Evolutionary conservation across 352 stramenopile species (phyloP).

Genomic region (Lagenidium giganteum): DNA sequence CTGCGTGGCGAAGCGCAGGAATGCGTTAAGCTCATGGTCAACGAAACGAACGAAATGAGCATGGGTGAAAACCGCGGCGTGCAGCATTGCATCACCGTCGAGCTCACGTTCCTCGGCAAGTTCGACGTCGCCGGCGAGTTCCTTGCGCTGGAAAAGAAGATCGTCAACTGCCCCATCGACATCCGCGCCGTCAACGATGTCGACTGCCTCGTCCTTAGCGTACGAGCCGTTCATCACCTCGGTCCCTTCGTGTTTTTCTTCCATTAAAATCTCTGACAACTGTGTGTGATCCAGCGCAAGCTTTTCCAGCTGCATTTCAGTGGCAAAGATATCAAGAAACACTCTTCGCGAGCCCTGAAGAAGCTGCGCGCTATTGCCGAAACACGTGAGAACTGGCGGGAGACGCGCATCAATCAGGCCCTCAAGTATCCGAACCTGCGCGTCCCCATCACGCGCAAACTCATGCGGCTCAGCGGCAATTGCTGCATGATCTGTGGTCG

Average conservation of each 20-base stretch:
- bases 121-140: conserved; percentile 81
- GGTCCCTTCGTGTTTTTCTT: not conserved
- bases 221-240: conserved; percentile 16
- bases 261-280: not conserved
- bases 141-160: conserved; percentile 66
- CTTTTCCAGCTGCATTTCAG: conserved; percentile 69
- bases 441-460: conserved; percentile 74
- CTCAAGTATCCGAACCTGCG: conserved; percentile 61
- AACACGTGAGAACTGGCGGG: conserved; percentile 60
- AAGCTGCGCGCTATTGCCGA: conserved; percentile 44
- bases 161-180: conserved; percentile 58
- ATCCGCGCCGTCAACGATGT: conserved; percentile 70
- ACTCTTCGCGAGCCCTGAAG: conserved; percentile 35
- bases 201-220: conserved; percentile 67
- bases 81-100: conserved; percentile 63
- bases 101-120: conserved; percentile 74
- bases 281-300: conserved; percentile 40
- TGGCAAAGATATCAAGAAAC: conserved; percentile 59
- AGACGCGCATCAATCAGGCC: conserved; percentile 70
- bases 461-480: conserved; percentile 82
- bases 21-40: conserved; percentile 55
- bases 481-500: conserved; percentile 70
- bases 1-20: conserved; percentile 70
- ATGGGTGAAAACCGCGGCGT: conserved; percentile 54
- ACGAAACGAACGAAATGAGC: conserved; percentile 50